phyloP scores from a whole-genome alignment of 2,329 filamentous ascomycete genomes.

The Arthrobotrys entomopaga region DNA sequence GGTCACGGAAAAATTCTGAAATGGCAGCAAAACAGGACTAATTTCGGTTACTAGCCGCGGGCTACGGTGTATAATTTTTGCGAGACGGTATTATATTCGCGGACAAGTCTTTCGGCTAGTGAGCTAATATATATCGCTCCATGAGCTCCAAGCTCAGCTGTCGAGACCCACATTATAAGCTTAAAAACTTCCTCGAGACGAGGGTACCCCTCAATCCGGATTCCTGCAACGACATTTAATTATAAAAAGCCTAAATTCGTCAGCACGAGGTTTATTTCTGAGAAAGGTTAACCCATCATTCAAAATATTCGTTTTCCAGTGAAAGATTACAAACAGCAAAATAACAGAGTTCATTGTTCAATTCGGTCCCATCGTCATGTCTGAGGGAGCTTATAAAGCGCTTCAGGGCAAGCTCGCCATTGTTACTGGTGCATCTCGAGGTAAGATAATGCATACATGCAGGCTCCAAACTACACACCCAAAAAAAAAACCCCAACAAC shows the following conservation, averaged over 20 bases:
- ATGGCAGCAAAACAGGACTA: conserved; percentile 22
- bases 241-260: conserved; percentile 30
- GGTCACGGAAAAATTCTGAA: too few relatives aligned
- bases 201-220: conserved; percentile 34
- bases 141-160: conserved; percentile 16
- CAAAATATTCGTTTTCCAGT: too few relatives aligned
- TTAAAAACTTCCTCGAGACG: conserved; percentile 42
- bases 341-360: too few relatives aligned
- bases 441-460: conserved; percentile 66
- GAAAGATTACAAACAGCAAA: too few relatives aligned
- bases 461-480: not conserved
- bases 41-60: conserved; percentile 20
- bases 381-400: conserved; percentile 52
- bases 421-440: conserved; percentile 81
- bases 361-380: conserved; percentile 11
- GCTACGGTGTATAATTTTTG: not conserved
- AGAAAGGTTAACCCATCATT: too few relatives aligned
- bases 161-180: not conserved
- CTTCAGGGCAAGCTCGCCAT: conserved; percentile 82
- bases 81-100: not conserved
- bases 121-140: not conserved
- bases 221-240: not conserved
- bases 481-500: conserved; percentile 28
- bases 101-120: conserved; percentile 3
- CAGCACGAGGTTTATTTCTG: not conserved